phyloP scores from a whole-genome alignment of 345 rosid genomes.

The Pistacia integerrima region DNA sequence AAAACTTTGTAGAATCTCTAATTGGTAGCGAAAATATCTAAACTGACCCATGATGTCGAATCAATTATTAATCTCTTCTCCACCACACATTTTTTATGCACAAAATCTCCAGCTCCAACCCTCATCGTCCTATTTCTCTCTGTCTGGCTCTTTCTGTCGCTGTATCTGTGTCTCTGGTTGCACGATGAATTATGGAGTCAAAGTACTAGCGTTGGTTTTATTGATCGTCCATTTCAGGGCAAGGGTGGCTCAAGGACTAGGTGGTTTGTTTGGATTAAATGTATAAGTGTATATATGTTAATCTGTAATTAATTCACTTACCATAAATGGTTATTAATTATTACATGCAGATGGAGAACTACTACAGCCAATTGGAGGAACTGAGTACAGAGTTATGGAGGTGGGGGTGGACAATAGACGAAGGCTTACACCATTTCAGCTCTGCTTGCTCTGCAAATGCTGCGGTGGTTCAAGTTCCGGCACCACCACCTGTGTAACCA shows the following conservation, averaged over 20 bases:
- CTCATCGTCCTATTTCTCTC: neutral
- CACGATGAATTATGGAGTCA: constrained; percentile 8
- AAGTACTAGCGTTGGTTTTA: neutral
- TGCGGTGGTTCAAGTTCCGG: constrained; percentile 33
- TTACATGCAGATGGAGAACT: constrained; percentile 19
- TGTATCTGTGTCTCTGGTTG: neutral
- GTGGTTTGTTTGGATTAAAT: neutral
- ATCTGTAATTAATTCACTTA: neutral
- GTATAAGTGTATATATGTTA: neutral
- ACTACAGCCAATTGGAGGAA: constrained; percentile 18
- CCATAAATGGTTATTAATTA: neutral
- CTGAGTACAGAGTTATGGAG: constrained; percentile 24
- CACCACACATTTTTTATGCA: constrained; percentile 24
- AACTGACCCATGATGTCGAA: constrained; percentile 14
- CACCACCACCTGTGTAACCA: constrained; percentile 44
- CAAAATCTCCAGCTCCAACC: neutral
- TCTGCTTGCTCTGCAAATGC: constrained; percentile 69
- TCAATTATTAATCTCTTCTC: constrained; percentile 10
- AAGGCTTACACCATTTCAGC: constrained; percentile 53
- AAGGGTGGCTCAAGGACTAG: constrained; percentile 14
- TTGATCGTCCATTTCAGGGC: constrained; percentile 9
- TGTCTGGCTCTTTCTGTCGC: neutral
- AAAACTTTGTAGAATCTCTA: no score
- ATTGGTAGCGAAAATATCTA: neutral
- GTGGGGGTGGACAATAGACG: constrained; percentile 23